Conservation (phyloP, 495 filamentous ascomycete species). For the Aspergillus ostianus region DNA sequence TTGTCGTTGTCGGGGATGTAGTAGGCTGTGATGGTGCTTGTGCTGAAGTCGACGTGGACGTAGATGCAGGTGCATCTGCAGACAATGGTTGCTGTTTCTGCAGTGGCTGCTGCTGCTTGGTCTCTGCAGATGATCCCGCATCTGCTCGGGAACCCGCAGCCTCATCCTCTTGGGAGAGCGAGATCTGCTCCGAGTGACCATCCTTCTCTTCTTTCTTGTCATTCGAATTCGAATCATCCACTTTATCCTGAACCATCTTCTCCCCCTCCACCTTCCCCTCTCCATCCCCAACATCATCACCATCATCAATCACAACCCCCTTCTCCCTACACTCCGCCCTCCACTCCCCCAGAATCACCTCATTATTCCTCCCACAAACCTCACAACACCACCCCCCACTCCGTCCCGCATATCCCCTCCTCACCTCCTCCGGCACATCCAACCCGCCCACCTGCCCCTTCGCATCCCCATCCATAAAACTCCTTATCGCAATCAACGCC, state of each 20-base stretch:
- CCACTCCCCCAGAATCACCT: conserved; percentile 66
- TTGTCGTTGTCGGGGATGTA: not conserved
- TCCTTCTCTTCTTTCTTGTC: conserved; percentile 15
- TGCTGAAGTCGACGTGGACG: conserved; percentile 10
- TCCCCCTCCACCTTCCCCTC: conserved; percentile 39
- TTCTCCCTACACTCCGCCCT: conserved; percentile 55
- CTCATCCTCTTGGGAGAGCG: not conserved
- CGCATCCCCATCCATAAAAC: conserved; percentile 53
- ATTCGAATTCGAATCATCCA: not conserved
- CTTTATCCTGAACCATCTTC: conserved; percentile 1
- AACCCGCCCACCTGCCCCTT: conserved; percentile 82
- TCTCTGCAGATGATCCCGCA: not conserved
- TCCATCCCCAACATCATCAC: conserved; percentile 39
- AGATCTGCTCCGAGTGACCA: not conserved
- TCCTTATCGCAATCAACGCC: conserved; percentile 51
- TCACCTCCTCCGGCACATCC: conserved; percentile 62
- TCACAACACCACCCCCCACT: conserved; percentile 62
- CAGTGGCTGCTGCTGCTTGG: not conserved
- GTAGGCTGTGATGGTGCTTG: conserved; percentile 3
- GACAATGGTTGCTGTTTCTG: conserved; percentile 2
- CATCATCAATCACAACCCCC: conserved; percentile 44
- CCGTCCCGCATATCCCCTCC: conserved; percentile 63
- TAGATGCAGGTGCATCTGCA: conserved; percentile 9
- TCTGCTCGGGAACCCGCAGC: not conserved
- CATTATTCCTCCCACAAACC: conserved; percentile 65